These are phyloP conservation scores for Lactarius hatsudake DNA, from an alignment of 768 basidiomycete genomes.

Conservation along the genomic window DNA sequence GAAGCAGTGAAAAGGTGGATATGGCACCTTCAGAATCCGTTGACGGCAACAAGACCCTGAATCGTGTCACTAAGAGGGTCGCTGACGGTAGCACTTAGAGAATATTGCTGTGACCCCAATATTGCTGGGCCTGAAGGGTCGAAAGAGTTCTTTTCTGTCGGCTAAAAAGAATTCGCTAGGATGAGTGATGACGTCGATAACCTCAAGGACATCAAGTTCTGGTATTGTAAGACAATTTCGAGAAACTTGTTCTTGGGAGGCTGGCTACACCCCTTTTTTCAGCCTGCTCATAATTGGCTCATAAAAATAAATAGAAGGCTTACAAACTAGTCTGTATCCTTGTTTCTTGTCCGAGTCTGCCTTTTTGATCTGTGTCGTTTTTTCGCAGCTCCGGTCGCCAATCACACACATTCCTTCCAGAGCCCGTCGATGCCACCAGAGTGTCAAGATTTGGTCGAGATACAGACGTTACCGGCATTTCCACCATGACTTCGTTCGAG, in stretches of 20 bases:
- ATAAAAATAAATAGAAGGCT: background rate
- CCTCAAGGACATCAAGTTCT: background rate
- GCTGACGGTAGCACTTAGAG: background rate
- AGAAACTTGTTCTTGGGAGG: background rate
- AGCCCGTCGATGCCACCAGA: background rate
- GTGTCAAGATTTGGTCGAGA: background rate
- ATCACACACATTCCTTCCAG: no score
- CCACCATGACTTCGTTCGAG: background rate
- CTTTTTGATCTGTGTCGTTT: background rate
- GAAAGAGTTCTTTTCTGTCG: background rate
- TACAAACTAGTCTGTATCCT: background rate
- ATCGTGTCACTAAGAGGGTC: background rate
- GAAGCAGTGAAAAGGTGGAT: background rate
- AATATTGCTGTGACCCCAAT: background rate
- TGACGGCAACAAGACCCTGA: background rate
- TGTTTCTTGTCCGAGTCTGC: background rate
- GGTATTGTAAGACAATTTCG: background rate
- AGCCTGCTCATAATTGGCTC: background rate
- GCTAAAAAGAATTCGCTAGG: background rate
- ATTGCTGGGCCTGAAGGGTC: background rate
- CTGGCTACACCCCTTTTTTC: background rate
- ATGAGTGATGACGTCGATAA: background rate
- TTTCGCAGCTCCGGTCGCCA: background rate
- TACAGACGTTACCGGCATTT: background rate
- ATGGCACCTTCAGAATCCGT: background rate